phyloP scores from a whole-genome alignment of 495 filamentous ascomycete genomes.

The Cercophora newfieldiana region DNA sequence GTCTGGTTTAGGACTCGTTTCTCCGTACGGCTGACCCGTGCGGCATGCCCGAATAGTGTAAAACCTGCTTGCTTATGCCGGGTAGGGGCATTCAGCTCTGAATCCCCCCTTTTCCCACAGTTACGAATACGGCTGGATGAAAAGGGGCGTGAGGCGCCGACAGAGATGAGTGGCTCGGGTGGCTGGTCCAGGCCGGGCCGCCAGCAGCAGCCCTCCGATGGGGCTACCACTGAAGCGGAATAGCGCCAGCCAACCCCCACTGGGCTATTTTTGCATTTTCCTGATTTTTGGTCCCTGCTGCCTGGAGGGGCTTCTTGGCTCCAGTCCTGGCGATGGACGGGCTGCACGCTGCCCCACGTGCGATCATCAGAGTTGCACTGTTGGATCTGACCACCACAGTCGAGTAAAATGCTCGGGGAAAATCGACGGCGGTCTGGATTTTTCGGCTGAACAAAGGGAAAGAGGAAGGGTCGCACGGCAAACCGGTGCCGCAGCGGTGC shows the following conservation, averaged over 20 bases:
- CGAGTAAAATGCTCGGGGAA: too few species aligned
- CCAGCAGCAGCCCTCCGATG: not conserved
- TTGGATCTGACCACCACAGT: too few species aligned
- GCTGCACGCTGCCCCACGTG: too few species aligned
- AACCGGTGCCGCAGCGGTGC: constrained; percentile 10
- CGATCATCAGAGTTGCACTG: too few species aligned
- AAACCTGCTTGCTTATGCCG: too few species aligned
- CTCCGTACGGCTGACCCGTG: too few species aligned
- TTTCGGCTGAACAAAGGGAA: not conserved
- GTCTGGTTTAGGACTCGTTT: too few species aligned
- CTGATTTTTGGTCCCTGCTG: not conserved
- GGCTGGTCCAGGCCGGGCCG: not conserved
- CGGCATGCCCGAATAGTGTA: too few species aligned
- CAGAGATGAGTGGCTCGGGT: not conserved
- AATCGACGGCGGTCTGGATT: not conserved
- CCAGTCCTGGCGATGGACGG: not conserved
- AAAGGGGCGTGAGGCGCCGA: not conserved
- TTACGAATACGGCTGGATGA: too few species aligned
- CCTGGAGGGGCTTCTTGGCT: not conserved
- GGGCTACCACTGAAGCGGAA: not conserved
- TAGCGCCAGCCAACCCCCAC: not conserved
- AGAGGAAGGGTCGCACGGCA: not conserved
- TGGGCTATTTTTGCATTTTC: not conserved
- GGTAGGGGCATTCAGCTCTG: too few species aligned
- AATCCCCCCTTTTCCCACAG: not conserved